phyloP scores from a whole-genome alignment of 2,329 filamentous ascomycete species.

The Decorospora gaudefroyi region DNA sequence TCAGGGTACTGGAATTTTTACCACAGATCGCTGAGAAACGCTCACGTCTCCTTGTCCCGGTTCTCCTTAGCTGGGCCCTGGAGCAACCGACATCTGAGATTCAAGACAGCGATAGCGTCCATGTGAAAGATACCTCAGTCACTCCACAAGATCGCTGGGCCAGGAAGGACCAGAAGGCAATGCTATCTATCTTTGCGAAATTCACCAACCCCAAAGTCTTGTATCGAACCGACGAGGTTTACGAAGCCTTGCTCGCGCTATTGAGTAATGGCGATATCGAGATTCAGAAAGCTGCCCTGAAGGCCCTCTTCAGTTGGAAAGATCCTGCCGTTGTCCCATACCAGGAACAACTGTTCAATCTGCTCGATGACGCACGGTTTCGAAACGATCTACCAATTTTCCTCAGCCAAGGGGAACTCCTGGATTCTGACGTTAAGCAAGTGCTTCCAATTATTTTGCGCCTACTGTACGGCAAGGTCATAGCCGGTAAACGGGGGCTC shows the following conservation, averaged over 20 bases:
- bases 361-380: constrained; percentile 89
- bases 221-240: constrained; percentile 76
- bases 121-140: constrained; percentile 14
- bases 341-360: constrained; percentile 80
- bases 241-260: constrained; percentile 72
- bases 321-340: constrained; percentile 74
- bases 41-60: constrained; percentile 81
- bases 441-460: constrained; percentile 86
- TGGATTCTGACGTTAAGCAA: constrained; percentile 69
- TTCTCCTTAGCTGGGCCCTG: constrained; percentile 77
- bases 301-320: constrained; percentile 89
- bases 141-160: constrained; percentile 59
- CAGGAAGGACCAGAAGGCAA: constrained; percentile 78
- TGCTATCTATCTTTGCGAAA: constrained; percentile 79
- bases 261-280: constrained; percentile 88
- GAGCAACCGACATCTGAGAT: constrained; percentile 20
- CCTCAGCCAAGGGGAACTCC: constrained; percentile 70
- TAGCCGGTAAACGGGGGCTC: constrained; percentile 81
- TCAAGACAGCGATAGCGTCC: not conserved
- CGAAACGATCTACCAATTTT: constrained; percentile 93
- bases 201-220: constrained; percentile 87
- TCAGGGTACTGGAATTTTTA: constrained; percentile 74
- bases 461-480: constrained; percentile 85
- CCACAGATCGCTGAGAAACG: constrained; percentile 82
- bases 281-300: constrained; percentile 82